Base-by-base conservation (phyloP, 176 grass and related monocot species). In the Cenchrus fungigraminus region DNA sequence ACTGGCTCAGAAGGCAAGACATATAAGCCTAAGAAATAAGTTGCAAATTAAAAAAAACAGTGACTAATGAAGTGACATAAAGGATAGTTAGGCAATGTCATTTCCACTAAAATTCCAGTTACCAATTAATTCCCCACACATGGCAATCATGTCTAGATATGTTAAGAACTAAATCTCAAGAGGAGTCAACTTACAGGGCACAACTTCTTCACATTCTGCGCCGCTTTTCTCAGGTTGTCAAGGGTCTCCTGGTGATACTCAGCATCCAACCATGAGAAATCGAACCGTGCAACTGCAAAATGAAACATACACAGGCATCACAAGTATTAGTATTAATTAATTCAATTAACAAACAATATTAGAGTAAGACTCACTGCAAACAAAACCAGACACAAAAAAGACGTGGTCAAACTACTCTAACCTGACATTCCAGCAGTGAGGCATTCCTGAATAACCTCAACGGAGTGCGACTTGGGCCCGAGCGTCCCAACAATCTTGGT, bases 401-500 rank as follows among this genome's bases (percentile, higher is more conserved):
- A 1, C 42, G 28, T 14, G 9, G 15, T 6, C 74, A 74, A 87
- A 59, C 2, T 61, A 95, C 86, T n/a, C 81, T 56, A 87, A 98
- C 97, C 97, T 98, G 97, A 91, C 97, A 98, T 95, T 75, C 97
- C 97, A 42, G 97, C 93, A 13, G 68, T 84, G 54, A 98, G 91
- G 79, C 97, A 98, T 96, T 90, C 77, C 87, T 98, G 58, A 77
- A 98, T 93, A 74, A 88, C 88, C 53, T 95, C 79, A 4, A 98
- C 91, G 0, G 97, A 89, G 12, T 80, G 97, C 28, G 97, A 98
- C 6, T 91, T 91, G 78, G 93, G 86, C 60, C 97, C 93, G 6
- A 98, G 97, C 20, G 97, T 98, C 20, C 89, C 93, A 50, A 98
- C 97, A 84, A 98, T 94, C 84, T 95, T 98, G 29, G 97, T 98